Conservation (phyloP, 2,329 filamentous ascomycete genomes). For the Berkeleyomyces rouxiae region DNA sequence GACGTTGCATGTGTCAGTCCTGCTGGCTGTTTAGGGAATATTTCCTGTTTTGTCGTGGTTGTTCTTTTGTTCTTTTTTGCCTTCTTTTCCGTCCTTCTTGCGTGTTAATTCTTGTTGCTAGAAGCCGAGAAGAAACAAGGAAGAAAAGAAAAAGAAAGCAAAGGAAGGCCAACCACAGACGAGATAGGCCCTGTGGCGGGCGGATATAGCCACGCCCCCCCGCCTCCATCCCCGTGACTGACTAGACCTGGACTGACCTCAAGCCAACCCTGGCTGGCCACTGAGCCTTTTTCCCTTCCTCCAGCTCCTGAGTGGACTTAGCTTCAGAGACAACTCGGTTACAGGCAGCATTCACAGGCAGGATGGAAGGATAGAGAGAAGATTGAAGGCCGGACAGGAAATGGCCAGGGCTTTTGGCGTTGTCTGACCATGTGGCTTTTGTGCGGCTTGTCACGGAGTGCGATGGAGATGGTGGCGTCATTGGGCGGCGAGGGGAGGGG, state of each 20-base stretch:
- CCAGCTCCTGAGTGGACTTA: neutral
- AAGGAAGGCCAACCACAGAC: neutral
- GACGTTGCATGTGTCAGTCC: neutral
- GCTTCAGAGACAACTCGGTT: neutral
- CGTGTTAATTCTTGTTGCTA: neutral
- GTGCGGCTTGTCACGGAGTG: neutral
- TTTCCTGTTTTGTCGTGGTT: neutral
- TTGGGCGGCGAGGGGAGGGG: neutral
- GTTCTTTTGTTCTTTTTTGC: neutral
- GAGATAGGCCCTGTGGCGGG: neutral
- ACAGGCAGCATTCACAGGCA: slow-evolving; percentile 10
- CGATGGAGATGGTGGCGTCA: neutral
- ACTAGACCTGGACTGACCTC: neutral
- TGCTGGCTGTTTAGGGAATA: neutral
- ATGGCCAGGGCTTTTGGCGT: neutral
- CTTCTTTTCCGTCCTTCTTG: neutral
- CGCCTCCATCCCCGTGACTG: neutral
- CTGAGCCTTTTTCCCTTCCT: neutral
- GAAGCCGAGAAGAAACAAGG: neutral
- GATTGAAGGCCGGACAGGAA: neutral
- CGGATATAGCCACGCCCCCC: neutral
- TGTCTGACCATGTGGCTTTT: slow-evolving; percentile 2
- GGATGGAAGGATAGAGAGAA: slow-evolving; percentile 2
- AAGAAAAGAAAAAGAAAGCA: neutral
- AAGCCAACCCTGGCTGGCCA: neutral